These are phyloP conservation scores for Pseudogymnoascus sp. DNA, from an alignment of 2,329 filamentous ascomycete species.

Conservation along the genomic window DNA sequence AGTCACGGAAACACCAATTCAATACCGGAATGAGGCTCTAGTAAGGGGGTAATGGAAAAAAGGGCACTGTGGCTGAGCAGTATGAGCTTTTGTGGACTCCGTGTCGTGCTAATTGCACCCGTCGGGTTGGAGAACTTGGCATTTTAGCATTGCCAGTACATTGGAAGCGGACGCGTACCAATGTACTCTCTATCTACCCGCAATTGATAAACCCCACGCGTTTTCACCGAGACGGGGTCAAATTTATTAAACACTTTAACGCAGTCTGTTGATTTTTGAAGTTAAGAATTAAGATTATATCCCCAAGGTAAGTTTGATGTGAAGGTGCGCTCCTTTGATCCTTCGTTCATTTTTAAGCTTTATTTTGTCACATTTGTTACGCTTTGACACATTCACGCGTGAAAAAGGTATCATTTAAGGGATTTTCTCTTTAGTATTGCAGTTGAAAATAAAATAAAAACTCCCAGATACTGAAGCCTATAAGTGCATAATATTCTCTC, in stretches of 20 bases:
- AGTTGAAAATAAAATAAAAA: too few relatives aligned
- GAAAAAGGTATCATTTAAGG: background rate
- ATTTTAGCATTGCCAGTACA: background rate
- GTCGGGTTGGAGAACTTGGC: conserved; percentile 1
- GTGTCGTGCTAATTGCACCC: background rate
- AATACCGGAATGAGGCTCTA: background rate
- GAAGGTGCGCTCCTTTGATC: background rate
- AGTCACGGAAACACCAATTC: background rate
- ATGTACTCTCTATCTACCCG: background rate
- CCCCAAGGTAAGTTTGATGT: background rate
- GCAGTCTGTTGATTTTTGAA: background rate
- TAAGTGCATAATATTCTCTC: too few relatives aligned
- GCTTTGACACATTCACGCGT: background rate
- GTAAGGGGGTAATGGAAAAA: background rate
- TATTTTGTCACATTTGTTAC: background rate
- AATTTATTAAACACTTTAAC: background rate
- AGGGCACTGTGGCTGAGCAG: background rate
- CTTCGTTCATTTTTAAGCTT: background rate
- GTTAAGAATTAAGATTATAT: background rate
- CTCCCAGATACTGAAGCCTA: too few relatives aligned
- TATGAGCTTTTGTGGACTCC: conserved; percentile 2
- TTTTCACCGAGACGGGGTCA: background rate
- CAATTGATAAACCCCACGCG: background rate
- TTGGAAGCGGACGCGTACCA: background rate
- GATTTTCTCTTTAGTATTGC: background rate